Base-by-base conservation (phyloP, 2,329 filamentous ascomycete genomes). In the Diplocarpon mali region DNA sequence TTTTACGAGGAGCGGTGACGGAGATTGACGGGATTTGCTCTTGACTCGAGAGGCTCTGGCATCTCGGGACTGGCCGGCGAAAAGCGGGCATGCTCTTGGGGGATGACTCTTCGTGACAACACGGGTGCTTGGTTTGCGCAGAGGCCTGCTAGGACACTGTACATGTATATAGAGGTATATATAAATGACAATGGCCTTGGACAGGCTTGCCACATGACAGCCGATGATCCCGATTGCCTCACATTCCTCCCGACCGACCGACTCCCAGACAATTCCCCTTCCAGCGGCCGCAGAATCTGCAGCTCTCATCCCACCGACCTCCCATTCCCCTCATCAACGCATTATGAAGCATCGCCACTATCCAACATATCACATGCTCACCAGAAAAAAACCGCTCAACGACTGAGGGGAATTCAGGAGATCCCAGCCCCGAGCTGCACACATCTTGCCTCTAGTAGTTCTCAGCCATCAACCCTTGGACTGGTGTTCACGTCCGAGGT, bases 101-200 rank as follows among this genome's bases (percentile, higher is more conserved):
- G 40, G 40, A n/a, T 40, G 47, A 49, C 42, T 49, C 47, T 46
- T 46, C 27, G 24, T 45, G 47, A 49, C 47, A 45, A 32, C 46
- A 36, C 46, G 36, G 42, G 38, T 35, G 38, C 35, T 45, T 45
- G 4, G 20, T 24, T n/a, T 24, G 20, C 20, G 20, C 4, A 24
- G 7, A 24, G 20, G 20, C 7, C 7, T 24, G 20, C 3, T 24
- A 3, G 3, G 3, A 7, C 7, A 24, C 20, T 32, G 30, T 32
- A 32, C n/a, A 14, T 32, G 10, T 32, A 32, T 28, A 28, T 30
- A 12, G 34, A 40, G 45, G 42, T 49, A 46, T 39, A 46, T 46
- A 38, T 49, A 49, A 39, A 40, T 49, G 47, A 43, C 20, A 41
- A 38, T 31, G 41, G 42, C 46, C 46, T 35, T 42, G 42, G 8